These are phyloP conservation scores for Mariannaea sp. DNA, from an alignment of 2,329 filamentous ascomycete species.

Conservation along the genomic window DNA sequence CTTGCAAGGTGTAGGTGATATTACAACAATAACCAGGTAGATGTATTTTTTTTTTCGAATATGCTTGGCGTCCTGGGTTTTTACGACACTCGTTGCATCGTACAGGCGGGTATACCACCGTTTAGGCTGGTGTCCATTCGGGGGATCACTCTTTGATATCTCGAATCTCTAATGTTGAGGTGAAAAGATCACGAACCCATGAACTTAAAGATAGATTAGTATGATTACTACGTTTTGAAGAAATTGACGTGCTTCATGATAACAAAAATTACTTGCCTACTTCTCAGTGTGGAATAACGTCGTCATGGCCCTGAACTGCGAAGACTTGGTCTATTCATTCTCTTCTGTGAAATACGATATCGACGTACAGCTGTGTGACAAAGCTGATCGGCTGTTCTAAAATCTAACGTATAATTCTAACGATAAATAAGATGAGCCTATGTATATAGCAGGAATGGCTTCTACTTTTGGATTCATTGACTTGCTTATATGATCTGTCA, in stretches of 20 bases:
- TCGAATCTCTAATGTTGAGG: background rate
- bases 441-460: too few relatives aligned
- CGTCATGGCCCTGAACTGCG: too few relatives aligned
- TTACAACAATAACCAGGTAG: slow-evolving; percentile 6
- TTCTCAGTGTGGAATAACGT: background rate
- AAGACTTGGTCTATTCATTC: too few relatives aligned
- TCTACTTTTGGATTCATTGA: too few relatives aligned
- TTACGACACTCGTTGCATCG: slow-evolving; percentile 10
- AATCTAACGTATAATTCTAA: too few relatives aligned
- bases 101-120: slow-evolving; percentile 3
- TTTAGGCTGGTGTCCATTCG: background rate
- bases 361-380: too few relatives aligned
- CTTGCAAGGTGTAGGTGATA: background rate
- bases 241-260: slow-evolving; percentile 6
- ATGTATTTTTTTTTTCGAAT: background rate
- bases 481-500: too few relatives aligned
- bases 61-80: background rate
- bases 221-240: background rate
- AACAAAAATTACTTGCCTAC: background rate
- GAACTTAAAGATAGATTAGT: slow-evolving; percentile 4
- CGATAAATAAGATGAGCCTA: too few relatives aligned
- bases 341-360: too few relatives aligned
- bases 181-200: background rate
- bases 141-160: background rate
- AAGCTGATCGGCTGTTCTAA: too few relatives aligned